Percentiles rank a stretch among this genome's conserved stretches.
phyloP scores from a whole-genome alignment of 768 basidiomycete species.

The Chalciporus sphaerocephalus region DNA sequence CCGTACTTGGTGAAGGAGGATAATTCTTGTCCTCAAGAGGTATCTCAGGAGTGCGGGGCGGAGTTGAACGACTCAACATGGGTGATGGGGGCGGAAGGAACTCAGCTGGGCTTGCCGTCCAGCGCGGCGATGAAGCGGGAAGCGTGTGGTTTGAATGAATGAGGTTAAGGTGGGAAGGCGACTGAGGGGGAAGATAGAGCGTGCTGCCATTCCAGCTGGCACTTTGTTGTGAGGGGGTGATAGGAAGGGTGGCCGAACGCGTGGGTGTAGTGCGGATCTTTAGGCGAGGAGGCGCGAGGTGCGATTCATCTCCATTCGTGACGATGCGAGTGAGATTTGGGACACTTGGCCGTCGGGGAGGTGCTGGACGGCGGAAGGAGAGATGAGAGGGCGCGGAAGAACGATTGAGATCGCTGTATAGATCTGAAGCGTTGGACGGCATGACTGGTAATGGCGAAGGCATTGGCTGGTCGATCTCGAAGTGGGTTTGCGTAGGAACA shows the following conservation, averaged over 20 bases:
- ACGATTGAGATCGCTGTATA: conserved; percentile 42
- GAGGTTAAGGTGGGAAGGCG: conserved; percentile 60
- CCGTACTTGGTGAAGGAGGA: conserved; percentile 55
- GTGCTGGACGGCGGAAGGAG: conserved; percentile 47
- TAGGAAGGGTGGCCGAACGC: conserved; percentile 58
- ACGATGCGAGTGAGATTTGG: conserved; percentile 60
- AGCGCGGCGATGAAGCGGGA: conserved; percentile 45
- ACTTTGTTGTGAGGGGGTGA: conserved; percentile 27
- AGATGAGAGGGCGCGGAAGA: conserved; percentile 68
- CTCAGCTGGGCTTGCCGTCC: conserved; percentile 33
- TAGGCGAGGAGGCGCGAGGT: conserved; percentile 48
- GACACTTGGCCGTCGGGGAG: conserved; percentile 55
- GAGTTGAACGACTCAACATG: conserved; percentile 23
- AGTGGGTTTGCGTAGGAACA: conserved; percentile 47
- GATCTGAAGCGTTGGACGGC: conserved; percentile 43
- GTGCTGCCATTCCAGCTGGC: conserved; percentile 19
- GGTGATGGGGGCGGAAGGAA: conserved; percentile 36
- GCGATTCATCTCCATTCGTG: conserved; percentile 49
- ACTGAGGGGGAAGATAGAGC: conserved; percentile 33
- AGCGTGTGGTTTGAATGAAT: conserved; percentile 57
- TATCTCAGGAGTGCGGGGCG: conserved; percentile 39
- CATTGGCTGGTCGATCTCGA: conserved; percentile 54
- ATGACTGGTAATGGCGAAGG: conserved; percentile 55
- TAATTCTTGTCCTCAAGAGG: conserved; percentile 28
- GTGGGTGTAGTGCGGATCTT: conserved; percentile 56